phyloP scores from a whole-genome alignment of 768 basidiomycete species.

The Tulasnella sp. region DNA sequence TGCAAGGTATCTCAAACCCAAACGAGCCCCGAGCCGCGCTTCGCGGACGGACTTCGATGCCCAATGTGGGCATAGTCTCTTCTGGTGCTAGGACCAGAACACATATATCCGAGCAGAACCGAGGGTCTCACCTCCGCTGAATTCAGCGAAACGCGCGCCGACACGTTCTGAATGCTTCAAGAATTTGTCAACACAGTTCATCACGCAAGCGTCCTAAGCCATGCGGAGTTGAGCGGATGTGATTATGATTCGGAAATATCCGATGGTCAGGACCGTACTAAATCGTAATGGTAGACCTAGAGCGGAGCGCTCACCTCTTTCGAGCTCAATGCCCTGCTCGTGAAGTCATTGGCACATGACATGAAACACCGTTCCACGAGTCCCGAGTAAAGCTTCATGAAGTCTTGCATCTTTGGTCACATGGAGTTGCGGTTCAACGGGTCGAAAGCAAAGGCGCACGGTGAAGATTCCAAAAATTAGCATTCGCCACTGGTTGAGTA shows the following conservation, averaged over 20 bases:
- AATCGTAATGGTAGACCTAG: not conserved
- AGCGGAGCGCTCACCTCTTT: slow-evolving; percentile 70
- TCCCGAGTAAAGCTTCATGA: slow-evolving; percentile 90
- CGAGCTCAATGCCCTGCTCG: slow-evolving; percentile 86
- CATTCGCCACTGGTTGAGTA: not conserved
- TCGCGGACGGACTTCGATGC: not conserved
- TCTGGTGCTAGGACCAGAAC: not conserved
- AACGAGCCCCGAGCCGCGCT: not conserved
- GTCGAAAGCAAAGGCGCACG: not conserved
- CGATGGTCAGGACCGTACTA: not conserved
- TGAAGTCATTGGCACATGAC: slow-evolving; percentile 95
- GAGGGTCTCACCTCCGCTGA: slow-evolving; percentile 78
- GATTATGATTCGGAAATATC: not conserved
- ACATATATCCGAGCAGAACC: not conserved
- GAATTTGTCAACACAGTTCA: slow-evolving; percentile 97
- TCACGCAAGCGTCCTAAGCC: slow-evolving; percentile 79
- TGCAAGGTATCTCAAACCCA: not conserved
- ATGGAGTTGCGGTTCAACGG: not conserved
- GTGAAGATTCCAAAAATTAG: not conserved
- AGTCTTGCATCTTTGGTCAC: slow-evolving; percentile 89
- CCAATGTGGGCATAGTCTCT: not conserved
- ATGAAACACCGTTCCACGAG: slow-evolving; percentile 97
- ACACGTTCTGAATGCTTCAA: slow-evolving; percentile 94
- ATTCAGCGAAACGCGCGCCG: slow-evolving; percentile 87
- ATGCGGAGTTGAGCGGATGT: not conserved